Conservation (phyloP, 2,329 filamentous ascomycete genomes). For the Trematosphaeria pertusa region DNA sequence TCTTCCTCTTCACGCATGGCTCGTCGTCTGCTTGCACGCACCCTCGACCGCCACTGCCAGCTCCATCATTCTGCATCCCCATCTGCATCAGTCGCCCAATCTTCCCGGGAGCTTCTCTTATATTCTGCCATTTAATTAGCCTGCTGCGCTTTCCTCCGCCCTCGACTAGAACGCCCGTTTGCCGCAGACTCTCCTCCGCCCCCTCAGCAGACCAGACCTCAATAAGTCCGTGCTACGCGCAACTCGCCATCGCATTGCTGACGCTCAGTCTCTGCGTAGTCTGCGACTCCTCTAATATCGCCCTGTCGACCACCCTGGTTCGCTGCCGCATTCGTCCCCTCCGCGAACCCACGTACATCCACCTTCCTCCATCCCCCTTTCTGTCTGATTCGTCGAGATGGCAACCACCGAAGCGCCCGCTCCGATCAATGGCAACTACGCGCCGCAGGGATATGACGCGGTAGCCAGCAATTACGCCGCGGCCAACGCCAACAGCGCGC, state of each 20-base stretch:
- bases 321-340: too few species aligned
- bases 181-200: slow-evolving; percentile 8
- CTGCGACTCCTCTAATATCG: neutral
- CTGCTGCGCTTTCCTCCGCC: slow-evolving; percentile 4
- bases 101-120: slow-evolving; percentile 17
- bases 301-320: too few species aligned
- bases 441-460: slow-evolving; percentile 50
- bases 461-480: slow-evolving; percentile 42
- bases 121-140: slow-evolving; percentile 23
- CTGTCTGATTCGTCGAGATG: slow-evolving; percentile 33
- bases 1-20: slow-evolving; percentile 9
- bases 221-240: slow-evolving; percentile 8
- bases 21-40: slow-evolving; percentile 5
- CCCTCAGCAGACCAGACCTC: slow-evolving; percentile 5
- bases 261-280: slow-evolving; percentile 1
- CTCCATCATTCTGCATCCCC: slow-evolving; percentile 11
- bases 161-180: slow-evolving; percentile 9
- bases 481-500: slow-evolving; percentile 28
- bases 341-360: neutral
- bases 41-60: slow-evolving; percentile 1
- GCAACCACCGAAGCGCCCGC: slow-evolving; percentile 43
- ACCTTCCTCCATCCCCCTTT: slow-evolving; percentile 13
- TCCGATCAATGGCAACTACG: slow-evolving; percentile 59
- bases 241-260: slow-evolving; percentile 2
- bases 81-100: slow-evolving; percentile 21